Evolutionary conservation across 345 rosid species (phyloP).

Genomic region (Boechera retrofracta): DNA sequence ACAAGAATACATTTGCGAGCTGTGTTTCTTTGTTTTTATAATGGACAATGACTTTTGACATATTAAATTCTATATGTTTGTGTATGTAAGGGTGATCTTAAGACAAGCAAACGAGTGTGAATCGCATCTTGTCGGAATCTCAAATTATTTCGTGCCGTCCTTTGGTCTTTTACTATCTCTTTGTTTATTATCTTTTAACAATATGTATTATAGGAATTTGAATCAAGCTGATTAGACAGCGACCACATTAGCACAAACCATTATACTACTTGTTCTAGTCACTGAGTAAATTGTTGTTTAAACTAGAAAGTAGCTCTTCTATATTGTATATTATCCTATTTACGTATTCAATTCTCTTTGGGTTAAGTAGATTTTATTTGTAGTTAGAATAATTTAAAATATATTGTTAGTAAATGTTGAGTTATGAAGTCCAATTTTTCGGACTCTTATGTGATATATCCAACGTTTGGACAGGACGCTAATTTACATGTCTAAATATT

Average conservation of each 20-base stretch:
- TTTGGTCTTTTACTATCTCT: not conserved
- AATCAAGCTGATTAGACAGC: not conserved
- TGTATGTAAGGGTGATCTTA: slow-evolving; percentile 10
- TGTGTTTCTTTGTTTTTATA: not conserved
- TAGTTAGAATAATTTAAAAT: too few species aligned
- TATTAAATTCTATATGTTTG: not conserved
- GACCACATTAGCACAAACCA: not conserved
- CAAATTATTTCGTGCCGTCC: slow-evolving; percentile 8
- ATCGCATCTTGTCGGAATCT: slow-evolving; percentile 18
- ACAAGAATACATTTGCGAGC: not conserved
- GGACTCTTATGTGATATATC: too few species aligned
- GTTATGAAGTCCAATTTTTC: too few species aligned
- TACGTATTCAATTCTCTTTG: too few species aligned
- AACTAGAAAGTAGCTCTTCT: not conserved
- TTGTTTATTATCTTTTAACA: not conserved
- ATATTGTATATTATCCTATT: not conserved
- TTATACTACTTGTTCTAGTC: not conserved
- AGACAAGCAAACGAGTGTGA: slow-evolving; percentile 2
- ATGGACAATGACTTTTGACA: not conserved
- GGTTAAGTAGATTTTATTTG: too few species aligned
- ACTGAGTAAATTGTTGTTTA: not conserved
- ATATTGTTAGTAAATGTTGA: too few species aligned
- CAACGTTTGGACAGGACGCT: too few species aligned
- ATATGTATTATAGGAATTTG: not conserved
- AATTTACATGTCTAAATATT: too few species aligned